Evolutionary conservation across 2,329 filamentous ascomycete species (phyloP), one percentile per base, ranked within the genome.

Genomic region (Fonsecaea monophora): DNA sequence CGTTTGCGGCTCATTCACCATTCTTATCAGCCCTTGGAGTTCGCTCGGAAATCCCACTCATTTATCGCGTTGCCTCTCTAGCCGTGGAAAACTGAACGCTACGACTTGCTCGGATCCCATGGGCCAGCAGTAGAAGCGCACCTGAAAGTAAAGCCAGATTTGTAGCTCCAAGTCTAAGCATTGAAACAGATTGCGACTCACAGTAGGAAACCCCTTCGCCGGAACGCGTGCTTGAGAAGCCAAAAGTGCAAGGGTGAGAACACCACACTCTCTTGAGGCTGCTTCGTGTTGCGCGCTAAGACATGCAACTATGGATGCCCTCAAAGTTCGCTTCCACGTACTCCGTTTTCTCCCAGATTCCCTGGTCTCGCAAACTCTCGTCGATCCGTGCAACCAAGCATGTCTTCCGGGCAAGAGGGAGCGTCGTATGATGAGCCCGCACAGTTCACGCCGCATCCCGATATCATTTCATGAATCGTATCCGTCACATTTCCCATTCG

Each of bases 401-500:
- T 18, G 40, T 15, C 40, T 8, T 18, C 15, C 3, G 10, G 15
- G 45, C 21, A 10, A 50, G 21, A 50, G 21, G 10, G 2, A 7
- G 15, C 9, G 12, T 25, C n/a, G 9, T 50, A 30, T 4, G 45
- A 50, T 25, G 12, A 50, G 45, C 45, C n/a, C 25, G n/a, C 10
- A 10, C 45, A 18, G 25, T 30, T 3, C 18, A 13, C 42, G 21
- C 18, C 30, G 2, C 21, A 50, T 13, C 2, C 8, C 21, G 4
- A 25, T 50, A 13, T 12, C 21, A 8, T 50, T 12, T 21, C 12
- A 55, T 15, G 3, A 37, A 3, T 10, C 60, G n/a, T 25, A 30
- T 25, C 30, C 13, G 3, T 62, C 37, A 62, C 40, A 58, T n/a
- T 35, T 61, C 48, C 58, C 58, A 62, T 8, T 64, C 56, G 12